Conservation (phyloP, 169 alveolate species). For the Babesia gibsoni region DNA sequence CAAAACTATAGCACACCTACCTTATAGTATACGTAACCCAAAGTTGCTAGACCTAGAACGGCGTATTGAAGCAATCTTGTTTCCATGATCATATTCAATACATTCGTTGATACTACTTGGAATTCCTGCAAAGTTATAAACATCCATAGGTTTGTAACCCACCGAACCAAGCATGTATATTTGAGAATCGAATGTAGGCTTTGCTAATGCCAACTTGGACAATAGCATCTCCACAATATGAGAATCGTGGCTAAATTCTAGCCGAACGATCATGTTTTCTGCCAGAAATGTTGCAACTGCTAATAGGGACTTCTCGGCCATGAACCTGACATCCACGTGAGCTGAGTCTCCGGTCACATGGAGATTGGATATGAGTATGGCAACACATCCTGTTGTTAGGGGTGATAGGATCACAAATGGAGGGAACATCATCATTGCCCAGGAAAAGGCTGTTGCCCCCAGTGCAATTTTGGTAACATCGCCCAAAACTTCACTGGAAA, state of each 20-base stretch:
- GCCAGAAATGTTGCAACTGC: neutral
- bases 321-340: neutral
- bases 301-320: conserved; percentile 2
- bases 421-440: conserved; percentile 33
- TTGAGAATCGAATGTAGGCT: conserved; percentile 37
- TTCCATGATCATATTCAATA: neutral
- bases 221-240: conserved; percentile 35
- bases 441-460: neutral
- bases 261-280: neutral
- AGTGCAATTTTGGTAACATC: neutral
- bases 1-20: neutral
- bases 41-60: neutral
- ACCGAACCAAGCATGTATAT: conserved; percentile 47
- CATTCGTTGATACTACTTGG: neutral
- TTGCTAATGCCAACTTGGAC: conserved; percentile 20
- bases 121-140: conserved; percentile 20
- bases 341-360: neutral
- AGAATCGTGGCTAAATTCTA: conserved; percentile 23
- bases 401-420: conserved; percentile 10
- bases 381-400: conserved; percentile 6
- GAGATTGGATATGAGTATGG: neutral
- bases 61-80: conserved; percentile 23
- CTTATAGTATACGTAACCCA: neutral
- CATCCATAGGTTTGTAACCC: neutral
- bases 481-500: neutral